Evolutionary conservation across 2,329 filamentous ascomycete species (phyloP), one percentile per base, ranked within the genome.

Genomic region (Ampelomyces quisqualis): DNA sequence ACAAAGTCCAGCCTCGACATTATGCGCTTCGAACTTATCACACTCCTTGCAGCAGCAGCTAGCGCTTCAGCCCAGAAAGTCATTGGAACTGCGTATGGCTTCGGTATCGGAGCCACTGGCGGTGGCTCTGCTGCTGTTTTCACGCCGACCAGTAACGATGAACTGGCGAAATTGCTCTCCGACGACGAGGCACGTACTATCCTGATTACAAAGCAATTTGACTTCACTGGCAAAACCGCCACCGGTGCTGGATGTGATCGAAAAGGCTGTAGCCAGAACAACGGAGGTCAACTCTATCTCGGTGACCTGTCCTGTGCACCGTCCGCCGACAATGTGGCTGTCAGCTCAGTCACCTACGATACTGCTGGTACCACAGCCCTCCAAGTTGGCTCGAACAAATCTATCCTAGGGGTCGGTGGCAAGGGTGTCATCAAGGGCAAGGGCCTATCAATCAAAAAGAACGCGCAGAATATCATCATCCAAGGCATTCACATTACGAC

Each of bases 361-460:
- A 55, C 60, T 26, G 66, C 64, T 20, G 60, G 64, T 19, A 32
- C 48, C 5, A 31, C 47, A 3, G 43, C 57, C 11, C 63, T 70
- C 39, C 48, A 51, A 3, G 68, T 74, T 4, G 63, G 53, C 11
- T 68, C 64, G 37, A 66, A 74, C 53, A 74, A 74, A 55, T 65
- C 63, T 2, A 64, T 74, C 27, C 44, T 74, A 18, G 71, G 72
- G 11, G 47, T 53, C 13, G 70, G 70, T 2, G 64, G 57, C 20
- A 65, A 62, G 33, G 72, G 65, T 27, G 56, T 71, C 2, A 61
- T 74, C 35, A 67, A 64, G 17, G 71, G 72, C 34, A 73, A 70
- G 46, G 71, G 71, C 7, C 56, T 74, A 4, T 57, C 60, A 0
- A 52, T 74, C 18, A 47, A 51, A 13, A 53, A 53, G 9, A 60